A percentile compares a stretch with the other conserved stretches of the same genome.
Conservation (phyloP, 305 asterid genomes). For the Fraxinus ornus region DNA sequence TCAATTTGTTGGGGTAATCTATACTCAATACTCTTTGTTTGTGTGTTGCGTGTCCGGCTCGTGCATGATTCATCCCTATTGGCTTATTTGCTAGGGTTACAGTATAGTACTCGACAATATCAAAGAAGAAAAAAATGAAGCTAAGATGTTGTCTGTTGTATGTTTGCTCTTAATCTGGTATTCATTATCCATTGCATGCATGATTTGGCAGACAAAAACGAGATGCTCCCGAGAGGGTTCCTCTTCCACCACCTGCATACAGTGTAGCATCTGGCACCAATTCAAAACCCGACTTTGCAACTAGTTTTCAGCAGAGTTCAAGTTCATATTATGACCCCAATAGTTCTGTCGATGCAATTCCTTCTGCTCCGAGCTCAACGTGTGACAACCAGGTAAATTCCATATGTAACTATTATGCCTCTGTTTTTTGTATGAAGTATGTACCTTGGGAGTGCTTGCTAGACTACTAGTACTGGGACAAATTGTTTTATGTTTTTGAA, state of each 20-base stretch:
- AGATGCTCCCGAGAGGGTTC: slow-evolving; percentile 47
- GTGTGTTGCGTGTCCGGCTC: background rate
- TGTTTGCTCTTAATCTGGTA: background rate
- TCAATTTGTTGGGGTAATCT: slow-evolving; percentile 74
- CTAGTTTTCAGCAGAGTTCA: slow-evolving; percentile 23
- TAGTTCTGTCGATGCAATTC: slow-evolving; percentile 18
- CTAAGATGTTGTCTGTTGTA: background rate
- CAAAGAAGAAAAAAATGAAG: background rate
- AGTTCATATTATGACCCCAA: background rate
- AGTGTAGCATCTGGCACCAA: slow-evolving; percentile 36
- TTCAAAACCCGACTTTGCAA: slow-evolving; percentile 22
- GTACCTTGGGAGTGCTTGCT: background rate
- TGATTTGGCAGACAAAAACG: slow-evolving; percentile 51
- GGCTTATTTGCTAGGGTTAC: background rate
- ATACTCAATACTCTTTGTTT: background rate
- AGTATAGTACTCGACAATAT: background rate
- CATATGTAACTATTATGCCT: background rate
- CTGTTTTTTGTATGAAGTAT: slow-evolving; percentile 13
- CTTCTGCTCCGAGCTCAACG: slow-evolving; percentile 46
- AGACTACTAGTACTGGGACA: background rate
- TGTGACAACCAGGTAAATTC: slow-evolving; percentile 61
- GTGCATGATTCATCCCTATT: background rate
- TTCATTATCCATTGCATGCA: background rate
- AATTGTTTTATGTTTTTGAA: background rate
- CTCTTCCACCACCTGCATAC: slow-evolving; percentile 82